Conservation (phyloP, 2,329 filamentous ascomycete genomes). For the Pestalotiopsis sp. region DNA sequence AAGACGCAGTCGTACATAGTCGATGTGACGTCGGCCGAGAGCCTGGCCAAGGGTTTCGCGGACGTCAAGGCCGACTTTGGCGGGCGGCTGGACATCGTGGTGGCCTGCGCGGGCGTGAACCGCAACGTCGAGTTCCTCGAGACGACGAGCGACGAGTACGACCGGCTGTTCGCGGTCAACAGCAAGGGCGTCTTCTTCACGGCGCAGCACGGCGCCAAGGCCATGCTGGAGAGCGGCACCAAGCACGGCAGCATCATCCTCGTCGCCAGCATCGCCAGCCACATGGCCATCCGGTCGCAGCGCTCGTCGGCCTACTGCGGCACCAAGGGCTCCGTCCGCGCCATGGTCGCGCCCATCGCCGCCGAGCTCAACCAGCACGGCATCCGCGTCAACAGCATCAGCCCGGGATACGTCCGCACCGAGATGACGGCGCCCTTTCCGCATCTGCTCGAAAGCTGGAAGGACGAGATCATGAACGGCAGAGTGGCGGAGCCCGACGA, state of each 20-base stretch:
- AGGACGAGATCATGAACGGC: slow-evolving; percentile 71
- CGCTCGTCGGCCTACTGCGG: slow-evolving; percentile 49
- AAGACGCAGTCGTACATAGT: slow-evolving; percentile 43
- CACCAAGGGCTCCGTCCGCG: slow-evolving; percentile 48
- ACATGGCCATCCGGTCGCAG: slow-evolving; percentile 53
- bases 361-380: slow-evolving; percentile 42
- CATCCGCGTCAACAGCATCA: slow-evolving; percentile 66
- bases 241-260: slow-evolving; percentile 55
- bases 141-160: slow-evolving; percentile 43
- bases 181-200: slow-evolving; percentile 47
- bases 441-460: slow-evolving; percentile 48
- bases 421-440: slow-evolving; percentile 61
- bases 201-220: slow-evolving; percentile 50
- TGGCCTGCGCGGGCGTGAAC: slow-evolving; percentile 49
- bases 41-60: slow-evolving; percentile 33
- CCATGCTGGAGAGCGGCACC: slow-evolving; percentile 54
- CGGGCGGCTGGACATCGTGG: slow-evolving; percentile 43
- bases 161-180: slow-evolving; percentile 45
- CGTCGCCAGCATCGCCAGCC: slow-evolving; percentile 55
- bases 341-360: slow-evolving; percentile 50
- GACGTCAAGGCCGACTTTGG: slow-evolving; percentile 33
- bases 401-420: slow-evolving; percentile 76
- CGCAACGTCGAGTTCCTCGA: slow-evolving; percentile 46
- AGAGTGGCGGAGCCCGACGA: slow-evolving; percentile 74
- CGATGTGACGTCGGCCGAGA: slow-evolving; percentile 37